phyloP scores from a whole-genome alignment of 768 basidiomycete genomes.

The Plicaturopsis crispa region DNA sequence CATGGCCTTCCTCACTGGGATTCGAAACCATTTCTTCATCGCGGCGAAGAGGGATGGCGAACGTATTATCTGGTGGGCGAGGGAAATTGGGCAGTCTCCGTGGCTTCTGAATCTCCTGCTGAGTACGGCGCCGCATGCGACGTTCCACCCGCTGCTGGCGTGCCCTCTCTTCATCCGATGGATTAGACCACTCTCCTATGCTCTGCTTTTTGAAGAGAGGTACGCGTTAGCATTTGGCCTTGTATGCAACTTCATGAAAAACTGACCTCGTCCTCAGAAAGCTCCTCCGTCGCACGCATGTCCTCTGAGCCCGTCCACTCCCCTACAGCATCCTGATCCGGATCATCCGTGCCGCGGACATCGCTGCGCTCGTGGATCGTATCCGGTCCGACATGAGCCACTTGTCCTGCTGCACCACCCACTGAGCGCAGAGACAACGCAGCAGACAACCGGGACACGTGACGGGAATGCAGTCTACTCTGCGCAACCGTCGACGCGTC shows the following conservation, averaged over 20 bases:
- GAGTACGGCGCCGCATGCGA: constrained; percentile 42
- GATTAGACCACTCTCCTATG: constrained; percentile 86
- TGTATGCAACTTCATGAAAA: too few species aligned
- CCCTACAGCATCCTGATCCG: constrained; percentile 37
- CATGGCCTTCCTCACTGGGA: constrained; percentile 68
- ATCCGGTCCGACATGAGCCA: constrained; percentile 12
- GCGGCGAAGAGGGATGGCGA: constrained; percentile 26
- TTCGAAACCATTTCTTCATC: constrained; percentile 77
- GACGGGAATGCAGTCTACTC: constrained; percentile 57
- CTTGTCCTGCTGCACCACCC: constrained; percentile 30
- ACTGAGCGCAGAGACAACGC: constrained; percentile 60
- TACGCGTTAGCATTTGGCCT: too few species aligned
- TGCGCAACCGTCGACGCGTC: constrained; percentile 41
- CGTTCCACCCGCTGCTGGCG: constrained; percentile 60
- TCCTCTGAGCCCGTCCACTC: constrained; percentile 88
- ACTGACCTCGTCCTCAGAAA: constrained; percentile 66
- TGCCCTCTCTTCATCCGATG: constrained; percentile 83
- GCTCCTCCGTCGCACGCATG: constrained; percentile 35
- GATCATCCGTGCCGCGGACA: constrained; percentile 22
- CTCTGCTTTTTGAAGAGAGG: constrained; percentile 60
- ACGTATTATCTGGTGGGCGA: constrained; percentile 53
- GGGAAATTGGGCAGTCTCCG: constrained; percentile 77
- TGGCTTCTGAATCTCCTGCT: constrained; percentile 50
- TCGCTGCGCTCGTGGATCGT: constrained; percentile 21
- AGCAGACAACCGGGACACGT: constrained; percentile 60